Percentiles rank a stretch among this genome's conserved stretches.
Conservation (phyloP, 1,284 basidiomycete genomes). For the Tilletia caries region DNA sequence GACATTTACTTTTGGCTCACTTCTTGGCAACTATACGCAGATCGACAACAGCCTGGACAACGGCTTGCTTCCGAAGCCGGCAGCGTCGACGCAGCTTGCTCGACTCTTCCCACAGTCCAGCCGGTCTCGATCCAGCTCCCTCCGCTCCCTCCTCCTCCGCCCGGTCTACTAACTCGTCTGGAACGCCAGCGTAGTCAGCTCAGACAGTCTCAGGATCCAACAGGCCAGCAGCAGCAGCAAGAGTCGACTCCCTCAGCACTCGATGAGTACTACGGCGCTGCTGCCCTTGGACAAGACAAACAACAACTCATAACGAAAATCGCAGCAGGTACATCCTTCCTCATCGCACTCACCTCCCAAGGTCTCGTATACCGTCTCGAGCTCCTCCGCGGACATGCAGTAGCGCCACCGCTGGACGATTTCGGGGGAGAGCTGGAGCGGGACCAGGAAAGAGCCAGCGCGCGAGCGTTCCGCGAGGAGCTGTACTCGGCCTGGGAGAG, state of each 20-base stretch:
- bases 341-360: conserved; percentile 30
- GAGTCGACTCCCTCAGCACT: not conserved
- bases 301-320: conserved; percentile 22
- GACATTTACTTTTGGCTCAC: conserved; percentile 9
- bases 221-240: not conserved
- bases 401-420: too few relatives aligned
- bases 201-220: not conserved
- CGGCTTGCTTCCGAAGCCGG: not conserved
- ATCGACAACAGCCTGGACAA: not conserved
- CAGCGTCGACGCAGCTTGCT: not conserved
- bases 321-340: conserved; percentile 34
- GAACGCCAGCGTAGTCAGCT: not conserved
- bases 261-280: not conserved
- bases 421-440: too few relatives aligned
- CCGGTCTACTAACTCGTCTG: conserved; percentile 13
- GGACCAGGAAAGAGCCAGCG: too few relatives aligned
- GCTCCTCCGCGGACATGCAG: conserved; percentile 11
- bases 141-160: conserved; percentile 12
- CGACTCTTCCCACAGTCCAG: not conserved
- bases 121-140: conserved; percentile 17
- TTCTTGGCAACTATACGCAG: not conserved
- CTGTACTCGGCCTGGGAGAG: conserved; percentile 15
- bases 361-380: conserved; percentile 29
- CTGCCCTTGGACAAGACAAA: not conserved
- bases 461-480: not conserved